Evolutionary conservation across 768 basidiomycete species (phyloP), one percentile per base, ranked within the genome.

Genomic region (Suillus lakei): DNA sequence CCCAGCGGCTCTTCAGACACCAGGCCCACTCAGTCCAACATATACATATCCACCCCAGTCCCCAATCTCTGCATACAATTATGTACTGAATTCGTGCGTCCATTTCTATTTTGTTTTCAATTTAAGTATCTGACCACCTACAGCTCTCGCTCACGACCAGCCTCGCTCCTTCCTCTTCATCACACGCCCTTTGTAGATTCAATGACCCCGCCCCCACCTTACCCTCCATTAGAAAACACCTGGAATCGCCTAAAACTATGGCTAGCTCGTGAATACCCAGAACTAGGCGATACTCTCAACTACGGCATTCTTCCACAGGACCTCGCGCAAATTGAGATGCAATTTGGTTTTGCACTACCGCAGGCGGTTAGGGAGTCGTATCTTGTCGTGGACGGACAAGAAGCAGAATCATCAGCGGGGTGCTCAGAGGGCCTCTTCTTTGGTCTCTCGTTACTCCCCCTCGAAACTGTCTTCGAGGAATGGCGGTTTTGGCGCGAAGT

Each of bases 401-500:
- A 99, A 75, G 87, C 93, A 23, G 92, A 95, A 77, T 92, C 92
- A 16, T 82, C 93, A 34, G 93, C 92, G 48, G 93, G 92, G 15
- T 95, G 93, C 72, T 85, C 92, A 10, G 92, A 94, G 64, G 98
- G 98, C 39, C 83, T 99, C 36, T 95, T 99, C 78, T 98, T 95
- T 72, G 98, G 98, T n/a, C 80, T 99, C 23, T 91, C 90, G n/a
- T 84, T 98, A 43, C 81, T 99, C 23, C 93, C 95, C 15, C 83
- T 99, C 53, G 98, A 99, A 72, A 91, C 95, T 70, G 95, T 98
- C 32, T 82, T 96, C 51, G 90, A 95, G 64, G 98, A 99, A 78
- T 99, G 97, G 96, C 82, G 85, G 41, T 98, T 98, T 74, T 99
- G 98, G 97, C 82, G 97, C 67, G 91, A 92, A 72, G 93, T 98